Base-by-base conservation (phyloP, 139 green algal species). In the Coelastrella sp. region DNA sequence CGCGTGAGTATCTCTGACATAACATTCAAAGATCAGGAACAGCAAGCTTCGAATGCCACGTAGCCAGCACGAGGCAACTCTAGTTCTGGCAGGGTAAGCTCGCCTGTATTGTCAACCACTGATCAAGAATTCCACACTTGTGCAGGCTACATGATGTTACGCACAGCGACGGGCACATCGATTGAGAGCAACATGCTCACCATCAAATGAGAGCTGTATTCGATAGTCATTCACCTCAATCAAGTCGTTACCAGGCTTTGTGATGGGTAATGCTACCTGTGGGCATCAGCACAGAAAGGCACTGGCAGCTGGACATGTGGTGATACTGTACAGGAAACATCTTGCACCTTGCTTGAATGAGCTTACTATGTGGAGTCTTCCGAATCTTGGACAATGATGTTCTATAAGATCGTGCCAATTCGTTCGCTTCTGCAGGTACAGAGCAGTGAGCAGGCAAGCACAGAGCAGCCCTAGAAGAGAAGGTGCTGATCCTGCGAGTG, bases 151-250 rank as follows among this genome's bases (percentile, higher is more conserved):
- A 49, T 49, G 35, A 49, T 49, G 35, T 49, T 49, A 49, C 35
- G 35, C 35, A 49, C 35, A 49, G 35, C 35, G 35, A 49, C 35
- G 35, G 1, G 35, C 35, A 1, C 35, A 3, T 49, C 35, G 1
- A 49, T 49, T 49, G 35, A 49, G 35, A 49, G 35, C 35, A 49
- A 49, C 35, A 27, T 22, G 9, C 70, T 72, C 78, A 91, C 87
- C 88, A 27, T 91, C 88, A 80, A 91, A 91, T 19, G 88, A 88
- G 15, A 91, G 70, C 88, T 91, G 88, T 68, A 91, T 84, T 12
- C 88, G 65, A 57, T 91, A 91, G 81, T 91, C 88, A 25, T 17
- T 87, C 9, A 91, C 57, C 12, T 86, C 79, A 0, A 70, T 10
- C 60, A 25, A 7, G 7, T 65, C 65, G 11, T 19, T 58, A 22